Evolutionary conservation across 1,139 yeast genomes (phyloP).

Genomic region (Candida pseudoviswanathii): DNA sequence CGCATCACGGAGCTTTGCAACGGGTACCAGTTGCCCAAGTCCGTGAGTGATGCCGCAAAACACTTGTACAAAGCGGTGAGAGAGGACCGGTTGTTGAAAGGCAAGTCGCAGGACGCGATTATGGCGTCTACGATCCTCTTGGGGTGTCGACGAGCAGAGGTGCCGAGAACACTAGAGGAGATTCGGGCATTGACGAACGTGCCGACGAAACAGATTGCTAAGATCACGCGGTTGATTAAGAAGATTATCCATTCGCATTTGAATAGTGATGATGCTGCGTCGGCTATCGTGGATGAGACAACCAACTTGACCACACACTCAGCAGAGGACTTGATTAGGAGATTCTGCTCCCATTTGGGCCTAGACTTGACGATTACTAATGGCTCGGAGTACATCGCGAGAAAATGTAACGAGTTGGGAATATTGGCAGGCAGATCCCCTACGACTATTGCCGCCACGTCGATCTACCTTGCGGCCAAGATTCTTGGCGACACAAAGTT

Average conservation of each 20-base stretch:
- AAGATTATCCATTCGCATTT: slow-evolving; percentile 51
- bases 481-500: slow-evolving; percentile 64
- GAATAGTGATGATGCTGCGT: slow-evolving; percentile 60
- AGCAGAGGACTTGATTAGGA: slow-evolving; percentile 90
- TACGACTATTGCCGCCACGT: slow-evolving; percentile 95
- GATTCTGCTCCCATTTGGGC: slow-evolving; percentile 94
- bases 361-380: slow-evolving; percentile 80
- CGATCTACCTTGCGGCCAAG: slow-evolving; percentile 89
- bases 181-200: slow-evolving; percentile 93
- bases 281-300: slow-evolving; percentile 25
- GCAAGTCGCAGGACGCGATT: slow-evolving; percentile 87
- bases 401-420: slow-evolving; percentile 84
- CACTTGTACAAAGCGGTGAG: slow-evolving; percentile 90
- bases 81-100: slow-evolving; percentile 83
- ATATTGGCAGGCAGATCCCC: slow-evolving; percentile 96
- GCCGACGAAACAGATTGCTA: slow-evolving; percentile 90
- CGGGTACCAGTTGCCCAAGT: slow-evolving; percentile 91
- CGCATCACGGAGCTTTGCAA: slow-evolving; percentile 94
- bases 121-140: slow-evolving; percentile 95
- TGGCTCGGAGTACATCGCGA: slow-evolving; percentile 90
- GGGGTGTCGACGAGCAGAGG: slow-evolving; percentile 92
- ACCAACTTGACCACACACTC: slow-evolving; percentile 66
- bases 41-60: slow-evolving; percentile 95
- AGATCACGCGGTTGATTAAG: slow-evolving; percentile 78
- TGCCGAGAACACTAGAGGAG: slow-evolving; percentile 92